These are phyloP conservation scores for Botryosphaeria dothidea DNA, from an alignment of 2,329 filamentous ascomycete genomes.

Conservation along the genomic window DNA sequence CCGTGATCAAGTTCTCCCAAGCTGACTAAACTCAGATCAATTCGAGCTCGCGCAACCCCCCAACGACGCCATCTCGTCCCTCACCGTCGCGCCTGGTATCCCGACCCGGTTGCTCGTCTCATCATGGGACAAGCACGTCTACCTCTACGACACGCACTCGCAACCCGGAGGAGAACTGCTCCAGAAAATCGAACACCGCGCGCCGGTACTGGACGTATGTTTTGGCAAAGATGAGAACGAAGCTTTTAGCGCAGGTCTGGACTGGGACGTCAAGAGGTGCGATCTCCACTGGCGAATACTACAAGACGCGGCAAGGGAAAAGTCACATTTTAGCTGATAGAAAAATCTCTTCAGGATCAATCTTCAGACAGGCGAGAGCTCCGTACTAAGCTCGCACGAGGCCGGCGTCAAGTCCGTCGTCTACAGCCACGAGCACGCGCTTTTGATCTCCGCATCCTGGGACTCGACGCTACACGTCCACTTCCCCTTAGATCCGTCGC, in stretches of 20 bases:
- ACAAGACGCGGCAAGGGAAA: neutral
- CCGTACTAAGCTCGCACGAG: slow-evolving; percentile 74
- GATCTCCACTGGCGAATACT: slow-evolving; percentile 21
- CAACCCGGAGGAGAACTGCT: slow-evolving; percentile 64
- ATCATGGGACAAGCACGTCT: slow-evolving; percentile 91
- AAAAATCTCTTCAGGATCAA: slow-evolving; percentile 57
- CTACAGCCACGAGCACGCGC: slow-evolving; percentile 72
- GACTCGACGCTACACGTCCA: slow-evolving; percentile 88
- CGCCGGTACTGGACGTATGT: slow-evolving; percentile 87
- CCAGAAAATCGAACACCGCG: slow-evolving; percentile 75
- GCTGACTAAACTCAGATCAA: slow-evolving; percentile 49
- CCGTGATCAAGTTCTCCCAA: neutral
- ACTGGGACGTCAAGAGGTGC: slow-evolving; percentile 80
- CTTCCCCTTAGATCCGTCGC: slow-evolving; percentile 56
- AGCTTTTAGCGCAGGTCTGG: slow-evolving; percentile 83
- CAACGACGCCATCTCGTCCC: slow-evolving; percentile 80
- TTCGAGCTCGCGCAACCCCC: slow-evolving; percentile 83
- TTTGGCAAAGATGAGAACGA: slow-evolving; percentile 82
- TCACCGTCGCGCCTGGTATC: slow-evolving; percentile 81
- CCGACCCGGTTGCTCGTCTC: slow-evolving; percentile 79
- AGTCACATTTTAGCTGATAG: slow-evolving; percentile 10
- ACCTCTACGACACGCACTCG: slow-evolving; percentile 76
- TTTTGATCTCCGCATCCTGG: slow-evolving; percentile 91
- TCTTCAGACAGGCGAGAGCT: slow-evolving; percentile 70
- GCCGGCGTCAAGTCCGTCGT: slow-evolving; percentile 81